Evolutionary conservation across 352 stramenopile species (phyloP).

Genomic region (Pythium myriotylum): DNA sequence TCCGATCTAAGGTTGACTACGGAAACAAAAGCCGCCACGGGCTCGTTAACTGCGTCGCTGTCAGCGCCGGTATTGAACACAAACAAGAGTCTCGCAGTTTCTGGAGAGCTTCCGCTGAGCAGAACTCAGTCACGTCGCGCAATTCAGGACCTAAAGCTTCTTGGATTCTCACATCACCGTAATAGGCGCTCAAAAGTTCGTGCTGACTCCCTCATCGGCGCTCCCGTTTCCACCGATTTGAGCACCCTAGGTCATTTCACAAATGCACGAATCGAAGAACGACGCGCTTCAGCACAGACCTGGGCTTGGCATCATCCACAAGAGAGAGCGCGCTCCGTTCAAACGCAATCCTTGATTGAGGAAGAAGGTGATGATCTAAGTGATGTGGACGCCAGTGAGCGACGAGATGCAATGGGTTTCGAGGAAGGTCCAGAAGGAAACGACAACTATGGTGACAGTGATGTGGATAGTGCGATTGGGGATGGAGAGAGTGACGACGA

Average conservation of each 20-base stretch:
- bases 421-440: constrained; percentile 2
- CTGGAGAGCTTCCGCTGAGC: not conserved
- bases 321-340: not conserved
- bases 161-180: constrained; percentile 21
- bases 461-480: constrained; percentile 23
- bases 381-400: constrained; percentile 16
- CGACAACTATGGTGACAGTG: constrained; percentile 20
- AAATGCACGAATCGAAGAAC: constrained; percentile 51
- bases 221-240: constrained; percentile 28
- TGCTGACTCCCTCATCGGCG: constrained; percentile 43
- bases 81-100: not conserved
- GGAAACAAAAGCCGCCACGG: too few species aligned
- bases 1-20: too few species aligned
- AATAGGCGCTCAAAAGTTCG: constrained; percentile 7
- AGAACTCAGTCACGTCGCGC: not conserved
- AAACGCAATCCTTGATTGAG: not conserved
- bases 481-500: constrained; percentile 27
- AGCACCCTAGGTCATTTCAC: constrained; percentile 49
- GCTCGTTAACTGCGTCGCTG: too few species aligned
- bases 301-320: constrained; percentile 47
- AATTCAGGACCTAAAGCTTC: constrained; percentile 7
- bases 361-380: constrained; percentile 12
- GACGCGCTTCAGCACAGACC: constrained; percentile 50
- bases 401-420: constrained; percentile 11
- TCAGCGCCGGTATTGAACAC: too few species aligned